Percentiles rank a stretch among this genome's conserved stretches.
Evolutionary conservation across 129 eudicot species (phyloP).

Genomic region (Heracleum sosnowskyi): DNA sequence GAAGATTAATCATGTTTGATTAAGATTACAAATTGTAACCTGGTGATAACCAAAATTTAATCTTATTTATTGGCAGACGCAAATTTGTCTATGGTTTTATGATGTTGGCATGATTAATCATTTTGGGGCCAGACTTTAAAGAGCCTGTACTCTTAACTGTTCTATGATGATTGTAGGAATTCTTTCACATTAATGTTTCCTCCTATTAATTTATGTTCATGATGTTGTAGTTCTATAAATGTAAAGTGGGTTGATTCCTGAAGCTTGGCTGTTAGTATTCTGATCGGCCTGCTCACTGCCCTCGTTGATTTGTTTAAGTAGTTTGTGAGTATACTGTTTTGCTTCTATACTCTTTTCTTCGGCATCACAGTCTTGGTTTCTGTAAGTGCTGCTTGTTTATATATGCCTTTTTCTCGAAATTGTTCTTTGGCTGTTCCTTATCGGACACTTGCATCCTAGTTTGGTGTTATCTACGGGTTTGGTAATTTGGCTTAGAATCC

Average conservation of each 20-base stretch:
- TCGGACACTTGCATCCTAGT: neutral
- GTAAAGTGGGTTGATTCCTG: neutral
- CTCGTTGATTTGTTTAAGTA: neutral
- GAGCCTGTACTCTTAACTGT: neutral
- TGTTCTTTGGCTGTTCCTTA: neutral
- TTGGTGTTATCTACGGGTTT: neutral
- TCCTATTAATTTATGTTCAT: neutral
- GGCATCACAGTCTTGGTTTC: neutral
- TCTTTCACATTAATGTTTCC: neutral
- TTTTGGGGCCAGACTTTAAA: neutral
- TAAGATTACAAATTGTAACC: constrained; percentile 9
- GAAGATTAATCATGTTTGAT: neutral
- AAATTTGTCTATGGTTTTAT: neutral
- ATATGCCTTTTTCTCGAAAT: neutral
- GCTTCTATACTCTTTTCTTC: neutral
- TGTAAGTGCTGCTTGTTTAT: neutral
- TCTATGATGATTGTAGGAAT: neutral
- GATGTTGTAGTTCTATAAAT: neutral
- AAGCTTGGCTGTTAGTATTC: neutral
- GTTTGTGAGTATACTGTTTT: neutral
- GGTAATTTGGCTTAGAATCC: neutral
- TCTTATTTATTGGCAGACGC: neutral
- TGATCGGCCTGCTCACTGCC: neutral
- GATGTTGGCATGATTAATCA: neutral
- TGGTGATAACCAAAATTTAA: neutral